These are phyloP conservation scores for Lachancea sp. DNA, from an alignment of 805 yeast genomes.

Conservation along the genomic window DNA sequence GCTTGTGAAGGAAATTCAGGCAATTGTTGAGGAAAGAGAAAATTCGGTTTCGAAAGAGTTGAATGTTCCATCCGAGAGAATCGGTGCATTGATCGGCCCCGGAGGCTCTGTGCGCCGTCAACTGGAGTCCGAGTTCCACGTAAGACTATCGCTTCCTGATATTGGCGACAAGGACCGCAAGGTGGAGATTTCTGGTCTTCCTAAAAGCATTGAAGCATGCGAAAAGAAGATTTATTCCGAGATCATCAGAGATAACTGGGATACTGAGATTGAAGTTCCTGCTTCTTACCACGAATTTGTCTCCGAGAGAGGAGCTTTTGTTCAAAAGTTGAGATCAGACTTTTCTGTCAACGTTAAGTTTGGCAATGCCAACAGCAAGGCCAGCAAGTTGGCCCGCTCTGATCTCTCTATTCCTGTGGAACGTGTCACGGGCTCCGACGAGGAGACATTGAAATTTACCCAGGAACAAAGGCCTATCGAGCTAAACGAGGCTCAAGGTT, in stretches of 20 bases:
- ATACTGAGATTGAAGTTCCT: conserved; percentile 51
- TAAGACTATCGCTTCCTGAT: conserved; percentile 61
- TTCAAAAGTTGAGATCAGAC: conserved; percentile 47
- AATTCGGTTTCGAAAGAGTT: conserved; percentile 46
- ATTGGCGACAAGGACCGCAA: conserved; percentile 42
- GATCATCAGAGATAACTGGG: conserved; percentile 53
- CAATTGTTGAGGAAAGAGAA: conserved; percentile 59
- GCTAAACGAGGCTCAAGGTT: conserved; percentile 26
- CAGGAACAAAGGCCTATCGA: conserved; percentile 32
- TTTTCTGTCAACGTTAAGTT: conserved; percentile 53
- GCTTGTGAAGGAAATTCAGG: conserved; percentile 54
- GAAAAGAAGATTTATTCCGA: conserved; percentile 49
- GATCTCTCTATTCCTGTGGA: conserved; percentile 43
- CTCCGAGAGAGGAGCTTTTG: conserved; percentile 59
- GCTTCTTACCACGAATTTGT: conserved; percentile 51
- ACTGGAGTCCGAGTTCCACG: conserved; percentile 63
- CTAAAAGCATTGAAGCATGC: conserved; percentile 59
- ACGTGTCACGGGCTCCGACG: conserved; percentile 39
- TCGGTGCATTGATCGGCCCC: conserved; percentile 73
- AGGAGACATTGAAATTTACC: conserved; percentile 42
- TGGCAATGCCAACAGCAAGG: conserved; percentile 45
- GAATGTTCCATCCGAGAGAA: conserved; percentile 65
- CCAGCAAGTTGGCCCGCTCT: conserved; percentile 42
- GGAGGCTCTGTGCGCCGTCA: conserved; percentile 69
- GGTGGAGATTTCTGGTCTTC: conserved; percentile 57